Percentiles rank a stretch among this genome's conserved stretches.
These are phyloP conservation scores for Nasturtium officinale DNA, from an alignment of 345 rosid genomes.

Conservation along the genomic window DNA sequence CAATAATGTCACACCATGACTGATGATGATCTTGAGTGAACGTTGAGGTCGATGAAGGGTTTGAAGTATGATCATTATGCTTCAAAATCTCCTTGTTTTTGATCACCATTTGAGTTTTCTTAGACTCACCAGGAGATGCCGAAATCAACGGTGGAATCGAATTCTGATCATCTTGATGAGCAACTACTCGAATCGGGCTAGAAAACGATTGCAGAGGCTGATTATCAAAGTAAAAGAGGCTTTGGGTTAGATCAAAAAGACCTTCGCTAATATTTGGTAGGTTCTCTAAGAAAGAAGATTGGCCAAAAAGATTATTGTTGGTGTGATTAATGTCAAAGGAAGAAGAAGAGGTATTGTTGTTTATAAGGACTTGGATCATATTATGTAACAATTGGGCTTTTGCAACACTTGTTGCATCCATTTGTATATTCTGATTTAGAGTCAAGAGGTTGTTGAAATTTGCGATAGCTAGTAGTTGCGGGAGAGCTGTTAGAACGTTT, in stretches of 20 bases:
- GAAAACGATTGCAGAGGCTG: conserved; percentile 42
- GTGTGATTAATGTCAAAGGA: conserved; percentile 40
- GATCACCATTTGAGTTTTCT: conserved; percentile 31
- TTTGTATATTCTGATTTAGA: conserved; percentile 43
- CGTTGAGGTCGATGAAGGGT: conserved; percentile 62
- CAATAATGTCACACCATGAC: conserved; percentile 43
- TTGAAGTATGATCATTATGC: conserved; percentile 46
- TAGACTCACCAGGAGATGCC: conserved; percentile 46
- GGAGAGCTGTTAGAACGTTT: conserved; percentile 53
- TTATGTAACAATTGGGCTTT: conserved; percentile 57
- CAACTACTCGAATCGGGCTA: background rate
- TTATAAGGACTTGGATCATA: conserved; percentile 51
- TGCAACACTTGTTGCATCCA: conserved; percentile 59
- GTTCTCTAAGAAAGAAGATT: conserved; percentile 42
- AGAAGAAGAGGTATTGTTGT: conserved; percentile 32
- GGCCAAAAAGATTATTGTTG: conserved; percentile 34
- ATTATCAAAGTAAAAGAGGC: conserved; percentile 35
- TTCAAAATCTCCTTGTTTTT: conserved; percentile 33
- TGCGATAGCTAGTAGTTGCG: conserved; percentile 62
- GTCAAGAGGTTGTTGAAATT: conserved; percentile 52
- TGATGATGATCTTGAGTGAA: conserved; percentile 56
- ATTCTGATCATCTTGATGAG: conserved; percentile 29
- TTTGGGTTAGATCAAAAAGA: conserved; percentile 41
- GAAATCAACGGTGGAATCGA: conserved; percentile 52
- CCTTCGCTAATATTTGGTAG: conserved; percentile 27